Conservation (phyloP, 2,329 filamentous ascomycete species). For the Xylaria multiplex region DNA sequence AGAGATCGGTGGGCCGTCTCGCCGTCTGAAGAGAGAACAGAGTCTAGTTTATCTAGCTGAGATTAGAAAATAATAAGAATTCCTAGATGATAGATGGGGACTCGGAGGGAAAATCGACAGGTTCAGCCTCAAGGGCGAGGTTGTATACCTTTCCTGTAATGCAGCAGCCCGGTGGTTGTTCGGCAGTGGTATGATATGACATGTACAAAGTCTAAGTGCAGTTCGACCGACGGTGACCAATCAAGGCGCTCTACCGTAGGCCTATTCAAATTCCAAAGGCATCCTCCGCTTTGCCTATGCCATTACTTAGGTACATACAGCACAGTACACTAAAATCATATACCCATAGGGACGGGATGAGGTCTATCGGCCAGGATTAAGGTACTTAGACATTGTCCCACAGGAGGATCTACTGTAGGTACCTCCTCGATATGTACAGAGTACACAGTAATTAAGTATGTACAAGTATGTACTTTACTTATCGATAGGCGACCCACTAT, state of each 20-base stretch:
- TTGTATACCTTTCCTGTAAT: conserved; percentile 11
- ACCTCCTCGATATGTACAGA: too few relatives aligned
- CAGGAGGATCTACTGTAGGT: neutral
- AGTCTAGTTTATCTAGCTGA: neutral
- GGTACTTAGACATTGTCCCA: conserved; percentile 9
- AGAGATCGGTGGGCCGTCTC: neutral
- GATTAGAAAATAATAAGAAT: neutral
- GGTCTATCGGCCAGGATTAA: conserved; percentile 16
- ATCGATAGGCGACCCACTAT: conserved; percentile 34
- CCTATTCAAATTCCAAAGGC: neutral
- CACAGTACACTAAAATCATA: too few relatives aligned
- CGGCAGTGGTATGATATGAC: conserved; percentile 13
- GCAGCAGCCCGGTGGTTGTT: neutral
- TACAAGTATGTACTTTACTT: conserved; percentile 1
- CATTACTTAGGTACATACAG: neutral
- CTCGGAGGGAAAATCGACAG: neutral
- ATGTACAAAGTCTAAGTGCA: conserved; percentile 20
- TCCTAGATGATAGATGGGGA: neutral
- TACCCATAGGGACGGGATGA: neutral
- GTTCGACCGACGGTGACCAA: conserved; percentile 16
- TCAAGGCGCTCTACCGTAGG: conserved; percentile 3
- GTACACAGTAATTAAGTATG: too few relatives aligned
- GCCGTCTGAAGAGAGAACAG: conserved; percentile 1
- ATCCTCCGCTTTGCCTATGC: neutral
- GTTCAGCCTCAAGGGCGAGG: conserved; percentile 14